Evolutionary conservation across 495 filamentous ascomycete genomes (phyloP).

Genomic region (Podospora tetraspora): DNA sequence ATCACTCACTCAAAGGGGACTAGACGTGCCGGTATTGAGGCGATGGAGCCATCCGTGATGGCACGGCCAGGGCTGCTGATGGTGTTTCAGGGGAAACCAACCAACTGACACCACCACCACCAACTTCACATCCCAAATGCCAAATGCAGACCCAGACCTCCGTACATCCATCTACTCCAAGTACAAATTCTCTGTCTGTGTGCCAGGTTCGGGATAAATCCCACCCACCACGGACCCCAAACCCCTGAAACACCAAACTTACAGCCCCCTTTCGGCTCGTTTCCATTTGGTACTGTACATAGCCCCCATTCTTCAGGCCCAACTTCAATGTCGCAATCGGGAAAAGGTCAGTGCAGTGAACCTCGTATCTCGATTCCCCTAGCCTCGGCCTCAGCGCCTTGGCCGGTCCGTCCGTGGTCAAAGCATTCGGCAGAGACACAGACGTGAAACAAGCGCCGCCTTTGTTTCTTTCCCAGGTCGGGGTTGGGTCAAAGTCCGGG

Average conservation of each 20-base stretch:
- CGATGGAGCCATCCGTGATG: too few relatives aligned
- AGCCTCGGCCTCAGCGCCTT: too few relatives aligned
- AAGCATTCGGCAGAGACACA: not conserved
- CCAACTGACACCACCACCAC: not conserved
- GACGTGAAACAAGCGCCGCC: not conserved
- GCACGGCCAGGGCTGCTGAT: not conserved
- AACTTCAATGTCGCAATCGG: too few relatives aligned
- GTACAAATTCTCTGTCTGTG: not conserved
- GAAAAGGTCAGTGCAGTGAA: too few relatives aligned
- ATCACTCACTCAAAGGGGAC: not conserved
- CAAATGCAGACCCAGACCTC: not conserved
- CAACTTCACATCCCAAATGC: too few relatives aligned
- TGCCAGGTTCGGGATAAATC: not conserved
- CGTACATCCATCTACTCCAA: not conserved
- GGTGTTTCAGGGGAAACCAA: not conserved
- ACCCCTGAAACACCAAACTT: not conserved
- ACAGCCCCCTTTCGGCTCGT: not conserved
- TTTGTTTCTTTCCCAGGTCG: too few relatives aligned
- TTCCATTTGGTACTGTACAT: not conserved
- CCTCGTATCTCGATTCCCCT: not conserved
- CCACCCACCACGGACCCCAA: not conserved
- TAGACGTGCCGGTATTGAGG: not conserved
- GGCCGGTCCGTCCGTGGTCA: not conserved
- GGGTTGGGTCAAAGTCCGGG: too few relatives aligned
- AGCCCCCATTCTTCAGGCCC: not conserved